These are phyloP conservation scores for Didymella pomorum DNA, from an alignment of 2,329 filamentous ascomycete genomes.

Conservation along the genomic window DNA sequence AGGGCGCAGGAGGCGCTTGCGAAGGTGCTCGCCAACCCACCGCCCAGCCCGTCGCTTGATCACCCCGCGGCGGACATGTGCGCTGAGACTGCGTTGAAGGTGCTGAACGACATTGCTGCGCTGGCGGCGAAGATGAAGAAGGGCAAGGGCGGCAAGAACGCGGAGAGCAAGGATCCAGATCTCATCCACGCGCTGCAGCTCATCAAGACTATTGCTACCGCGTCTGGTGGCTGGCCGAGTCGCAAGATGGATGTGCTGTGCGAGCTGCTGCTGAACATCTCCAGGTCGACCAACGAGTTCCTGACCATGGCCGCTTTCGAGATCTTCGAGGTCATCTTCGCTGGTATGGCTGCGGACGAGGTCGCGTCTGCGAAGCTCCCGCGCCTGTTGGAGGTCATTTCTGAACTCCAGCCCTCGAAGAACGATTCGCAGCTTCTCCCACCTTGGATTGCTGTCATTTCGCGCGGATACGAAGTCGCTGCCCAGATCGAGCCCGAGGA, in stretches of 20 bases:
- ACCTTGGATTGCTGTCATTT: slow-evolving; percentile 95
- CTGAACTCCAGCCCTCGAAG: slow-evolving; percentile 86
- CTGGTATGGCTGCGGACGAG: slow-evolving; percentile 81
- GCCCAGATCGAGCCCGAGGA: slow-evolving; percentile 88
- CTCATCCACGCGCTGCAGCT: slow-evolving; percentile 92
- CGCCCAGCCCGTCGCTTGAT: slow-evolving; percentile 89
- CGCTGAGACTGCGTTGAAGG: slow-evolving; percentile 86
- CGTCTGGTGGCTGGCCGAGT: slow-evolving; percentile 93
- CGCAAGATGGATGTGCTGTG: slow-evolving; percentile 93
- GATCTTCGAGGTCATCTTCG: slow-evolving; percentile 96
- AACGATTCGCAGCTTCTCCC: slow-evolving; percentile 95
- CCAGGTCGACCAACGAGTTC: slow-evolving; percentile 89
- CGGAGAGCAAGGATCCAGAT: slow-evolving; percentile 75
- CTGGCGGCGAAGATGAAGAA: slow-evolving; percentile 76
- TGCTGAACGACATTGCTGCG: slow-evolving; percentile 77
- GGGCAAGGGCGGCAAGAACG: slow-evolving; percentile 60
- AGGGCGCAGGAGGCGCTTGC: slow-evolving; percentile 88
- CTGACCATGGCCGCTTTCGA: slow-evolving; percentile 97
- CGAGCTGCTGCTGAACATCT: slow-evolving; percentile 87
- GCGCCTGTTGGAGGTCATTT: slow-evolving; percentile 87
- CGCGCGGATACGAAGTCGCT: slow-evolving; percentile 91
- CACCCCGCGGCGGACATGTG: slow-evolving; percentile 97
- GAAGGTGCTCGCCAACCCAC: slow-evolving; percentile 82
- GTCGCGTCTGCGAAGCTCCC: slow-evolving; percentile 89
- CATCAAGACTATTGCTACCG: slow-evolving; percentile 85